Base-by-base conservation (phyloP, 176 grass and related monocot species). In the Lolium rigidum region DNA sequence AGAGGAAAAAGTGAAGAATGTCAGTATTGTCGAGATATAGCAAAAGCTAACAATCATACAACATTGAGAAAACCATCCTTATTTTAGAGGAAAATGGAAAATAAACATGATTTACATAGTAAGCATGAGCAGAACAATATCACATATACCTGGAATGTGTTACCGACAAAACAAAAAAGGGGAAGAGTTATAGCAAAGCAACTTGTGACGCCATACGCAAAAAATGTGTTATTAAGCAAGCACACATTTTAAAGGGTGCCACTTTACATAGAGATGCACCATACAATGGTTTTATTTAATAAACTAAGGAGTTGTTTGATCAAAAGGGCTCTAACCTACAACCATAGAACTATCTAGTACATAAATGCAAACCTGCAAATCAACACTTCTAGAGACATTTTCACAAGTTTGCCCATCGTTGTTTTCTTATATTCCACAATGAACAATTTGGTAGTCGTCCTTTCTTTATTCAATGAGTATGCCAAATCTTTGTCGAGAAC, bases 381-480 rank as follows among this genome's bases (percentile, higher is more conserved):
- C n/a, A n/a, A n/a, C n/a, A n/a, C n/a, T 90, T 21, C 14, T 26
- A 90, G 13, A 63, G 72, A 74, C 68, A 86, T 51, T 86, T 85
- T 86, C 47, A 44, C 60, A 6, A 88, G 66, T 3, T 68, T 83
- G 55, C 12, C 10, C 52, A 44, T 76, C 3, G 24, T 50, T 38
- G 38, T 57, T 74, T 90, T 71, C 13, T 70, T 73, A 35, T 35
- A 35, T 35, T 35, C 31, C 31, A 35, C 31, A 35, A 35, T 35
- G 31, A 35, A 35, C 31, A 35, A 35, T 2, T 35, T 35, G 31
- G 31, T 35, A 35, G 31, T 35, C 31, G 54, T 84, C 90, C 55
- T 82, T 39, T 39, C 90, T 48, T 78, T 70, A 72, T 54, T 90
- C 73, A 90, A 55, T 26, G 84, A 92, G 76, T 87, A 90, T 21